A percentile compares a stretch with the other conserved stretches of the same genome.
phyloP scores from a whole-genome alignment of 2,329 filamentous ascomycete genomes.

The Fusarium torreyae region DNA sequence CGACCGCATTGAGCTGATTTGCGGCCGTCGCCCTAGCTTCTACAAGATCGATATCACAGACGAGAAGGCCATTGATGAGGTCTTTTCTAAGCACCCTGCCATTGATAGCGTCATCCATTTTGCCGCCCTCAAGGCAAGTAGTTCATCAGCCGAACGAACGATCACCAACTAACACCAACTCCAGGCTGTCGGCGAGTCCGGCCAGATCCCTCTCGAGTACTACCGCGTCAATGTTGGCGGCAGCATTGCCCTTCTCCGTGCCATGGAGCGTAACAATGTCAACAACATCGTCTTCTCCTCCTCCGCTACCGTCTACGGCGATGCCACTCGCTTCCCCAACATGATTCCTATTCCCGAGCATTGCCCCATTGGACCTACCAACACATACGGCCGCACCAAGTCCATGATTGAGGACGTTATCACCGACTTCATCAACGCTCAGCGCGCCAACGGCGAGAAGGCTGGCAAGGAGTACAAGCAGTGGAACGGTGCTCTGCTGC shows the following conservation, averaged over 20 bases:
- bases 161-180: slow-evolving; percentile 28
- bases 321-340: slow-evolving; percentile 93
- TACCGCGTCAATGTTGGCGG: slow-evolving; percentile 97
- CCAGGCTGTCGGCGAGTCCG: slow-evolving; percentile 96
- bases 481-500: slow-evolving; percentile 93
- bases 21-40: slow-evolving; percentile 88
- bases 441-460: slow-evolving; percentile 87
- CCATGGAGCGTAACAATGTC: slow-evolving; percentile 92
- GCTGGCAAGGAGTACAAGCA: slow-evolving; percentile 81
- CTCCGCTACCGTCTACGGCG: slow-evolving; percentile 97
- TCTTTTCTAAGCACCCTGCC: slow-evolving; percentile 89
- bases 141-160: neutral
- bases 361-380: slow-evolving; percentile 96
- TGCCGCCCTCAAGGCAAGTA: slow-evolving; percentile 88
- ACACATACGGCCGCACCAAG: slow-evolving; percentile 98
- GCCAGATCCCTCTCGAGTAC: slow-evolving; percentile 95
- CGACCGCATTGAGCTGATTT: slow-evolving; percentile 95
- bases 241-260: slow-evolving; percentile 86
- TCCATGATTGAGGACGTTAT: slow-evolving; percentile 92
- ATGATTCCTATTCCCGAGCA: slow-evolving; percentile 99
- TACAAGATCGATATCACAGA: slow-evolving; percentile 91
- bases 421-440: slow-evolving; percentile 88
- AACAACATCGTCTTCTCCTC: slow-evolving; percentile 99
- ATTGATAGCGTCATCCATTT: slow-evolving; percentile 99
- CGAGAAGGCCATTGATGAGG: slow-evolving; percentile 84